Percentiles rank a stretch among this genome's conserved stretches.
phyloP scores from a whole-genome alignment of 2,329 filamentous ascomycete genomes.

The Aspergillus clavatus region DNA sequence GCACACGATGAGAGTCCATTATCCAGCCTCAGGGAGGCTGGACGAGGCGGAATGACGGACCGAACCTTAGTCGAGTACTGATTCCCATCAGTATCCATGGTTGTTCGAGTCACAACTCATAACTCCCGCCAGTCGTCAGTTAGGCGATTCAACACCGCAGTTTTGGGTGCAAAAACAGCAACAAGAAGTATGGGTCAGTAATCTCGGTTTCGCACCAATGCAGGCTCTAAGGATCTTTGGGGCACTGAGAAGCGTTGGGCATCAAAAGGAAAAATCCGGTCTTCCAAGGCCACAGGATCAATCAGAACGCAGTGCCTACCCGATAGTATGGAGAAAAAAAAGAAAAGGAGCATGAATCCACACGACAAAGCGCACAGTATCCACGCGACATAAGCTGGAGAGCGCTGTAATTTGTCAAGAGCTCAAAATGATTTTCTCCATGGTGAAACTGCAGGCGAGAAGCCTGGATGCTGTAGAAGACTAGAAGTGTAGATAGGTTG shows the following conservation, averaged over 20 bases:
- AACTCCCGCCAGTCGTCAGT: neutral
- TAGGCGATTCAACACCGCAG: neutral
- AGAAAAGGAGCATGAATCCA: neutral
- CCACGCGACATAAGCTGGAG: neutral
- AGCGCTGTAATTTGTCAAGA: neutral
- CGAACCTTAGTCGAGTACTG: constrained; percentile 21
- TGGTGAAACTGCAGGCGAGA: neutral
- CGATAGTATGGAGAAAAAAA: constrained; percentile 11
- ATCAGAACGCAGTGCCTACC: constrained; percentile 7
- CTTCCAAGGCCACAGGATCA: constrained; percentile 14
- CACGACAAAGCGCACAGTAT: too few species aligned
- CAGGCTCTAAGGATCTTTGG: constrained; percentile 10
- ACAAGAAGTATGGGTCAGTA: constrained; percentile 9
- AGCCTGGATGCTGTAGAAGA: too few species aligned
- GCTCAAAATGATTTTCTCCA: neutral
- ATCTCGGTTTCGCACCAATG: constrained; percentile 5
- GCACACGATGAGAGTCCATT: constrained; percentile 12
- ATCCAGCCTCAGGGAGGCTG: constrained; percentile 18
- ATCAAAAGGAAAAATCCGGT: constrained; percentile 17
- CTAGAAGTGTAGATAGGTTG: too few species aligned
- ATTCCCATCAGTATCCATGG: constrained; percentile 16
- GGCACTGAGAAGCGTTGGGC: constrained; percentile 17
- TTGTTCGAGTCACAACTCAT: neutral
- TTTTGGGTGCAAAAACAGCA: constrained; percentile 12
- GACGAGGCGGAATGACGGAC: constrained; percentile 19